These are phyloP conservation scores for Aspergillus versicolor DNA, from an alignment of 2,329 filamentous ascomycete genomes.

Conservation along the genomic window DNA sequence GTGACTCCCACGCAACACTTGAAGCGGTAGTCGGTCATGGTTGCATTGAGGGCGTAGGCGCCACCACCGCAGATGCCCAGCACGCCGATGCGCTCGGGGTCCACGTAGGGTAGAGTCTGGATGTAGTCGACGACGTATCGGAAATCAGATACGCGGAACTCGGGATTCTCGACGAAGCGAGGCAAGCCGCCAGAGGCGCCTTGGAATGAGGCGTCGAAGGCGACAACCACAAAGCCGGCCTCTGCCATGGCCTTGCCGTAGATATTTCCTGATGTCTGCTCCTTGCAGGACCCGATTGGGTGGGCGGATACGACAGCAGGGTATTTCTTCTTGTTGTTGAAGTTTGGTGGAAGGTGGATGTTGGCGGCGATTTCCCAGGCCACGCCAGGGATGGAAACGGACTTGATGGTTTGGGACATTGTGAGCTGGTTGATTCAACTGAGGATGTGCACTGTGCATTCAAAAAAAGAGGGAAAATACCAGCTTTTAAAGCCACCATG, in stretches of 20 bases:
- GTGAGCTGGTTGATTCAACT: no score
- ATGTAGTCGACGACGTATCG: slow-evolving; percentile 24
- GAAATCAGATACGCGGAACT: slow-evolving; percentile 24
- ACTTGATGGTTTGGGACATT: no score
- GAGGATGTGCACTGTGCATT: no score
- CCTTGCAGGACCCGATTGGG: slow-evolving; percentile 23
- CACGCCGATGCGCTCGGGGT: slow-evolving; percentile 22
- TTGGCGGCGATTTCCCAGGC: no score
- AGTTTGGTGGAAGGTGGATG: no score
- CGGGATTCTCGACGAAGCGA: slow-evolving; percentile 24
- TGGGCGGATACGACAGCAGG: slow-evolving; percentile 22
- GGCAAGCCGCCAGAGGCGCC: slow-evolving; percentile 24
- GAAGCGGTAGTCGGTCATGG: slow-evolving; percentile 23
- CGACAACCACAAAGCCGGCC: slow-evolving; percentile 15
- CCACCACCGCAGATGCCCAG: slow-evolving; percentile 25
- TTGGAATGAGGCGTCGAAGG: slow-evolving; percentile 25
- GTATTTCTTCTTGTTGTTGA: slow-evolving; percentile 5
- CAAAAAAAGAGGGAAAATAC: no score
- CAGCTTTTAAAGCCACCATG: no score
- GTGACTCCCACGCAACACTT: slow-evolving; percentile 20
- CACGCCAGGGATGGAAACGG: no score
- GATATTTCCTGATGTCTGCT: slow-evolving; percentile 22
- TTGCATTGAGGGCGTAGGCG: slow-evolving; percentile 20
- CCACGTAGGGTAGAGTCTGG: slow-evolving; percentile 19
- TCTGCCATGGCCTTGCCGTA: slow-evolving; percentile 20